Evolutionary conservation across 2,329 filamentous ascomycete genomes (phyloP).

Genomic region (Chrysoporthe puriensis): DNA sequence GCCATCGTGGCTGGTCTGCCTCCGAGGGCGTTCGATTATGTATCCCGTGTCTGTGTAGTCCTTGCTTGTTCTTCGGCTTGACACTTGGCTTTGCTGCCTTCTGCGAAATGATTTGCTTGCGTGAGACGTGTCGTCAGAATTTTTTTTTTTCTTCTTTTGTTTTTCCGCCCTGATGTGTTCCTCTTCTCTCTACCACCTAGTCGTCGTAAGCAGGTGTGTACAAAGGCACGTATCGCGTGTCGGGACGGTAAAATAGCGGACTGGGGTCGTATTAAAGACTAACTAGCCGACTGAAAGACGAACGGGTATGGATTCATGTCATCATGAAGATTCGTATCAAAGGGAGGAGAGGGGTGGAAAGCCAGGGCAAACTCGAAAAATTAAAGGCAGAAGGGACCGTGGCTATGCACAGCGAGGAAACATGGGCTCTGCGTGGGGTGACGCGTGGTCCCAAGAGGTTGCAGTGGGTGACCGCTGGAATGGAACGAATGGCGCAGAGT

Average conservation of each 20-base stretch:
- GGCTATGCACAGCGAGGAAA: slow-evolving; percentile 5
- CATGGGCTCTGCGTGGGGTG: not conserved
- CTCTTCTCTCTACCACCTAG: too few species aligned
- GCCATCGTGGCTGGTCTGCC: slow-evolving; percentile 20
- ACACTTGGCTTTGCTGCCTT: not conserved
- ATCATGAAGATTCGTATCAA: not conserved
- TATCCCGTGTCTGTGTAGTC: not conserved
- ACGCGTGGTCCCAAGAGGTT: slow-evolving; percentile 1
- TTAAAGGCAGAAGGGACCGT: not conserved
- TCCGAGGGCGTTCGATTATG: not conserved
- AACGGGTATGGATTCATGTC: not conserved
- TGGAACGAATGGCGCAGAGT: not conserved
- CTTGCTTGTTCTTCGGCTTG: not conserved
- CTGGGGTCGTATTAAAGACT: not conserved
- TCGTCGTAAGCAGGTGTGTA: too few species aligned
- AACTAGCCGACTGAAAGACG: not conserved
- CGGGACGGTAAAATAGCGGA: too few species aligned
- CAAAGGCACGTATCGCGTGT: too few species aligned
- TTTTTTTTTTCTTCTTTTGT: too few species aligned
- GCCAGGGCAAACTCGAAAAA: not conserved
- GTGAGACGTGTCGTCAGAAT: not conserved
- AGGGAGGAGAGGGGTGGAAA: not conserved
- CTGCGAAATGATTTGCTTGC: not conserved
- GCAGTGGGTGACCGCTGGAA: slow-evolving; percentile 1
- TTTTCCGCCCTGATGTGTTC: too few species aligned